Base-by-base conservation (phyloP, 148 eudicot genomes). In the Amaranthus palmeri region DNA sequence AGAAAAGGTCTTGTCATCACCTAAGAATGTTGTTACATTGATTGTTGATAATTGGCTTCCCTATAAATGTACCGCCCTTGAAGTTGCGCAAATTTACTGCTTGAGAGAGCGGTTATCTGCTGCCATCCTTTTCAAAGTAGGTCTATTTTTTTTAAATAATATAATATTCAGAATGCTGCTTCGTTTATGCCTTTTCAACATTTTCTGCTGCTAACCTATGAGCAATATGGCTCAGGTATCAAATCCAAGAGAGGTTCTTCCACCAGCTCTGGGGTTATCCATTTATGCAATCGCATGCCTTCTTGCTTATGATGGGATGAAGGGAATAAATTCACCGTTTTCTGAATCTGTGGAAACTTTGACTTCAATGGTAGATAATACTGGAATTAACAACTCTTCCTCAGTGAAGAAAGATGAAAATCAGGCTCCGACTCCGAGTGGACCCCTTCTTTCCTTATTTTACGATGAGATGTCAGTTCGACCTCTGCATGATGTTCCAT, bases 71-170 rank as follows among this genome's bases (percentile, higher is more conserved):
- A 88, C 87, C 4, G 99, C 99, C 25, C 90, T 95, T 67, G 93
- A 95, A 71, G 92, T 88, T 75, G 99, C 99, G 74, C 93, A 92
- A 54, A 82, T 92, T 71, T 95, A 95, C 81, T 95, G 99, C 79
- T 82, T 95, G 75, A 86, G 99, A 81, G 99, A 95, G 82, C 85
- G 99, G 64, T 68, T 95, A 49, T 84, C 88, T 59, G 96, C 90
- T 2, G 93, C 99, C 71, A 83, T 85, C 72, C 80, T 85, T 79
- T 87, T 81, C 80, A 91, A 86, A 68, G 99, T 95, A 85, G 79
- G 69, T 70, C 13, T 68, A 17, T 46, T 8, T 41, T 47, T 8
- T 40, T 50, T 0, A 25, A 25, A 25, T 25, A 25, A 25, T 25
- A 25, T 25, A 25, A 25, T 25, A 25, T 11, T 69, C 10, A 6